These are phyloP conservation scores for Rhododendron henanense DNA, from an alignment of 148 eudicot genomes.

Conservation along the genomic window DNA sequence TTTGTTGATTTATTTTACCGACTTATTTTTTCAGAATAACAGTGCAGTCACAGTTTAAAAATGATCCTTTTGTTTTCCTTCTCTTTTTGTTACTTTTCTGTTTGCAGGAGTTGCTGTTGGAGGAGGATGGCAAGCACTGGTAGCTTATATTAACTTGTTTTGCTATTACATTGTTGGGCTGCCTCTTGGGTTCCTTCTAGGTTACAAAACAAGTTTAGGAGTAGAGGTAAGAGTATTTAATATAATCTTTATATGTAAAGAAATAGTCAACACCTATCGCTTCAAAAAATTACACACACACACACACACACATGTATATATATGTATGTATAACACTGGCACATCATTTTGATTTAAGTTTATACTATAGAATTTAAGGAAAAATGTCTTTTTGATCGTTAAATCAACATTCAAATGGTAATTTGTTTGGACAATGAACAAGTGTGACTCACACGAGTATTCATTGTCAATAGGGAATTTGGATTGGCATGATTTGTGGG, in stretches of 20 bases:
- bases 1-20: neutral
- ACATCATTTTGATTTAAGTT: neutral
- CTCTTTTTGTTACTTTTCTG: neutral
- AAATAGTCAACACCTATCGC: neutral
- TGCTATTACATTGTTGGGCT: conserved; percentile 84
- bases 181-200: conserved; percentile 79
- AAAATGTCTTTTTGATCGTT: neutral
- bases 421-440: neutral
- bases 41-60: neutral
- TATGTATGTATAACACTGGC: neutral
- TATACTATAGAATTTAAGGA: neutral
- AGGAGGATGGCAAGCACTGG: conserved; percentile 96
- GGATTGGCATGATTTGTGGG: conserved; percentile 98
- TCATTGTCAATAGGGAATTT: conserved; percentile 59
- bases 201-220: conserved; percentile 66
- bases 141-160: conserved; percentile 79
- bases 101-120: conserved; percentile 86
- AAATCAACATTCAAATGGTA: neutral
- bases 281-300: neutral
- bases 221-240: conserved; percentile 56
- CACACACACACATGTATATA: no score
- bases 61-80: neutral
- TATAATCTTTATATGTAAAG: neutral
- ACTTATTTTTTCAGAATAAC: neutral
- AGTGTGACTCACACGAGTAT: neutral